These are phyloP conservation scores for Aspergillus sojae DNA, from an alignment of 2,329 filamentous ascomycete species.

Conservation along the genomic window DNA sequence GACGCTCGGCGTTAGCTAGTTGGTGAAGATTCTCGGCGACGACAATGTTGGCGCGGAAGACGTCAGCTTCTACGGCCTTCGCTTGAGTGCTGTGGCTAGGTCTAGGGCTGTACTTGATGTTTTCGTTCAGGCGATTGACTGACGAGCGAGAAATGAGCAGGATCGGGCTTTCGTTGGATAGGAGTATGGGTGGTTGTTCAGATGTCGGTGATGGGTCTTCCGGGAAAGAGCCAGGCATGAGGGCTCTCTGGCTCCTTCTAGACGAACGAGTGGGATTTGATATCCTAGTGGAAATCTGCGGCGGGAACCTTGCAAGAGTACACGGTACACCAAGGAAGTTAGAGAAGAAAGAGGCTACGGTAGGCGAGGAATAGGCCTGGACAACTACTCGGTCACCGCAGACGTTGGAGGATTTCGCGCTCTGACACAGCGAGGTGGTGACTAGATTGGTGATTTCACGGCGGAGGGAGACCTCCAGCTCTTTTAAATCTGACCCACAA, in stretches of 20 bases:
- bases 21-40: conserved; percentile 58
- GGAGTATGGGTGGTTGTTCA: conserved; percentile 62
- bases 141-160: conserved; percentile 80
- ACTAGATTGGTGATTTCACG: conserved; percentile 53
- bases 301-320: conserved; percentile 79
- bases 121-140: conserved; percentile 73
- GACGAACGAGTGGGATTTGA: conserved; percentile 25
- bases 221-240: conserved; percentile 59
- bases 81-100: conserved; percentile 40
- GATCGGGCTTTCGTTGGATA: conserved; percentile 94
- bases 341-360: conserved; percentile 78
- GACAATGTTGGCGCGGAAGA: conserved; percentile 89
- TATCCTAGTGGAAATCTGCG: conserved; percentile 64
- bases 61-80: conserved; percentile 65
- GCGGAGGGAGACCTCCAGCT: conserved; percentile 40
- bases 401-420: conserved; percentile 63
- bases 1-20: conserved; percentile 50
- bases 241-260: conserved; percentile 24
- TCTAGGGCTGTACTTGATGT: conserved; percentile 60
- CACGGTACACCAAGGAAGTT: conserved; percentile 75
- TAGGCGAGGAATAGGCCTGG: conserved; percentile 67
- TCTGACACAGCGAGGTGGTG: conserved; percentile 63
- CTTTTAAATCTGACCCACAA: conserved; percentile 32
- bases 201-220: conserved; percentile 47
- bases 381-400: conserved; percentile 79